Conservation (phyloP, 805 yeast genomes). For the Starmerella vaccinii region DNA sequence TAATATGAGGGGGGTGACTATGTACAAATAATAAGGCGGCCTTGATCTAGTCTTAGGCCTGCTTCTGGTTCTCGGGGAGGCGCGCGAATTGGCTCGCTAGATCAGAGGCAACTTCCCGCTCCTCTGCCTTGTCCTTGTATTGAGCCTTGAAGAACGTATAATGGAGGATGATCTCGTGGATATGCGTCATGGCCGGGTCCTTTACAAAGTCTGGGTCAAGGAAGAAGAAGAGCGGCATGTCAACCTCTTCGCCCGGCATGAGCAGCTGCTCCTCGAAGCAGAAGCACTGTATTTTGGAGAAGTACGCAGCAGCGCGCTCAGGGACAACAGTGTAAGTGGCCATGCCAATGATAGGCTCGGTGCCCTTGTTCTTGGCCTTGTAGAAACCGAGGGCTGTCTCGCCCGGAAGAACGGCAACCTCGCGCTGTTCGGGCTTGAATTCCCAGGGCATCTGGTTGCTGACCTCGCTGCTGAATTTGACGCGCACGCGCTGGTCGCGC, state of each 20-base stretch:
- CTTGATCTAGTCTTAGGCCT: not conserved
- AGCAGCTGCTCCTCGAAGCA: slow-evolving; percentile 95
- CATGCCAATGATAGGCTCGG: slow-evolving; percentile 92
- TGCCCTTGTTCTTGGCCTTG: slow-evolving; percentile 76
- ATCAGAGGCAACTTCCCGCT: slow-evolving; percentile 14
- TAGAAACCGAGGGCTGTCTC: slow-evolving; percentile 96
- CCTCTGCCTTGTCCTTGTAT: slow-evolving; percentile 19
- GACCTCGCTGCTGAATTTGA: slow-evolving; percentile 87
- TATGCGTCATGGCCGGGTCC: slow-evolving; percentile 85
- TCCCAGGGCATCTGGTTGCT: slow-evolving; percentile 89
- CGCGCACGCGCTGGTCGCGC: slow-evolving; percentile 64
- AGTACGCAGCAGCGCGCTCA: slow-evolving; percentile 91
- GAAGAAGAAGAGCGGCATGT: slow-evolving; percentile 96
- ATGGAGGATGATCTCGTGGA: slow-evolving; percentile 81
- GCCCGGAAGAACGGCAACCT: slow-evolving; percentile 87
- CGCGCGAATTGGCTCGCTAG: slow-evolving; percentile 18
- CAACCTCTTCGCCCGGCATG: slow-evolving; percentile 93
- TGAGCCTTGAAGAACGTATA: slow-evolving; percentile 69
- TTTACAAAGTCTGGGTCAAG: slow-evolving; percentile 91
- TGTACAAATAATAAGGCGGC: not conserved
- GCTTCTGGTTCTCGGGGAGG: not conserved
- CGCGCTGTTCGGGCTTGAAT: slow-evolving; percentile 87
- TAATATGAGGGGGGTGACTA: not conserved
- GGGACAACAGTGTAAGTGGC: slow-evolving; percentile 96
- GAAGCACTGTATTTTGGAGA: slow-evolving; percentile 94